phyloP scores from a whole-genome alignment of 352 stramenopile genomes.

The Phytophthora constricta region DNA sequence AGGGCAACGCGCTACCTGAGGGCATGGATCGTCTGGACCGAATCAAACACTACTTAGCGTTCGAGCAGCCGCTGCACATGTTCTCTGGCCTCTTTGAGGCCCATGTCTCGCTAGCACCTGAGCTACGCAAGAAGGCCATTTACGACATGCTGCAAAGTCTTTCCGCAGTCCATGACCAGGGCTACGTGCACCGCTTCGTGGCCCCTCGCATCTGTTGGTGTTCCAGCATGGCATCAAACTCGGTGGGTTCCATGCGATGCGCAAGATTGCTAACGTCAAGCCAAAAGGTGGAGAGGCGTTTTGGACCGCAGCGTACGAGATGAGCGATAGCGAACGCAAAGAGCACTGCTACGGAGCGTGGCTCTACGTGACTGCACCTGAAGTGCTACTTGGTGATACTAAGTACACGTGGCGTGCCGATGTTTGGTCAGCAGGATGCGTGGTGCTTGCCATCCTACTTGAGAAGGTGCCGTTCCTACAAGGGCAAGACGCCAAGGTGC shows the following conservation, averaged over 20 bases:
- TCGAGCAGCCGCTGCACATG: slow-evolving; percentile 81
- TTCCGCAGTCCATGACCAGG: slow-evolving; percentile 66
- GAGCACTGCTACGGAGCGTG: slow-evolving; percentile 73
- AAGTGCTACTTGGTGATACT: slow-evolving; percentile 74
- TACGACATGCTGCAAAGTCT: slow-evolving; percentile 76
- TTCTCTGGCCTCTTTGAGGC: slow-evolving; percentile 79
- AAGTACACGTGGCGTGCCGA: slow-evolving; percentile 78
- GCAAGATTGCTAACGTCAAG: slow-evolving; percentile 49
- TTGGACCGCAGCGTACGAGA: slow-evolving; percentile 48
- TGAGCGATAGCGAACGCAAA: slow-evolving; percentile 83
- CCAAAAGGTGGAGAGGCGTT: slow-evolving; percentile 39
- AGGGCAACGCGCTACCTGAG: slow-evolving; percentile 37
- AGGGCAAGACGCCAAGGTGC: slow-evolving; percentile 61
- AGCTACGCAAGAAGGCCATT: slow-evolving; percentile 70
- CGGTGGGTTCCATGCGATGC: slow-evolving; percentile 73
- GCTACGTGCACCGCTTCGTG: slow-evolving; percentile 84
- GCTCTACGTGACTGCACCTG: slow-evolving; percentile 69
- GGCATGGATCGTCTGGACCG: slow-evolving; percentile 43
- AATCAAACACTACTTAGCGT: slow-evolving; percentile 76
- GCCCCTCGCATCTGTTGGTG: slow-evolving; percentile 75
- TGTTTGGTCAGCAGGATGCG: slow-evolving; percentile 77
- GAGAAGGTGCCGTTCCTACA: slow-evolving; percentile 70
- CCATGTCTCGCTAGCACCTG: slow-evolving; percentile 46
- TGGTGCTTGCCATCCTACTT: slow-evolving; percentile 71
- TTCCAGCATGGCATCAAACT: slow-evolving; percentile 73